phyloP scores from a whole-genome alignment of 306 rosid species.

The Citrullus amarus region DNA sequence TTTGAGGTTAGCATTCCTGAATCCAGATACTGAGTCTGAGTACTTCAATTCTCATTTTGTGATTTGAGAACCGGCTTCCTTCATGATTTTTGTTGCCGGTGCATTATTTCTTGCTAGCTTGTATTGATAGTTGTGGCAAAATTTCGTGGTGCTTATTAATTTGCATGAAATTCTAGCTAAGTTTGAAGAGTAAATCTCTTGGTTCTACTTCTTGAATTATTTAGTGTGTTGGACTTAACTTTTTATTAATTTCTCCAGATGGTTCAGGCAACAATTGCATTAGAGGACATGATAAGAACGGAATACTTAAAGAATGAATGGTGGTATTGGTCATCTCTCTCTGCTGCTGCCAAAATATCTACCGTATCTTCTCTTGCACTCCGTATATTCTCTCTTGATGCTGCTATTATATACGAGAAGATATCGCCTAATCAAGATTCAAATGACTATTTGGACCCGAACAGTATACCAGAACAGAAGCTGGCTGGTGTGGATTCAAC shows the following conservation, averaged over 20 bases:
- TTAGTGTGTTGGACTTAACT: slow-evolving; percentile 1
- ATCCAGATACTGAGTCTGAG: neutral
- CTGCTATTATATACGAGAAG: slow-evolving; percentile 79
- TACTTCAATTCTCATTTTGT: neutral
- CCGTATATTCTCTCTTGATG: slow-evolving; percentile 85
- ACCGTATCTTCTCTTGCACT: slow-evolving; percentile 79
- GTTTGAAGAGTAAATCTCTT: neutral
- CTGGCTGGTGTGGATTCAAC: slow-evolving; percentile 34
- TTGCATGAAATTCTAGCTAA: neutral
- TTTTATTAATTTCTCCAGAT: slow-evolving; percentile 44
- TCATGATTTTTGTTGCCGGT: neutral
- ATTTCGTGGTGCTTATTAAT: neutral
- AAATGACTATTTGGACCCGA: slow-evolving; percentile 44
- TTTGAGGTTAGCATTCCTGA: slow-evolving; percentile 48
- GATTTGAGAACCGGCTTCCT: neutral
- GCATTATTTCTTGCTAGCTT: neutral
- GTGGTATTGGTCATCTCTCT: slow-evolving; percentile 99
- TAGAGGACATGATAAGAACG: slow-evolving; percentile 91
- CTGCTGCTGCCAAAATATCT: slow-evolving; percentile 86
- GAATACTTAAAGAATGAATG: slow-evolving; percentile 84
- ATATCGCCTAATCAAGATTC: slow-evolving; percentile 29
- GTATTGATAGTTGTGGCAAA: neutral
- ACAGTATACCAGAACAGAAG: slow-evolving; percentile 33
- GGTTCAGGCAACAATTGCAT: slow-evolving; percentile 73
- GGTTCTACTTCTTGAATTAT: neutral